phyloP scores from a whole-genome alignment of 1,284 basidiomycete genomes.

The Irpex lacteus region DNA sequence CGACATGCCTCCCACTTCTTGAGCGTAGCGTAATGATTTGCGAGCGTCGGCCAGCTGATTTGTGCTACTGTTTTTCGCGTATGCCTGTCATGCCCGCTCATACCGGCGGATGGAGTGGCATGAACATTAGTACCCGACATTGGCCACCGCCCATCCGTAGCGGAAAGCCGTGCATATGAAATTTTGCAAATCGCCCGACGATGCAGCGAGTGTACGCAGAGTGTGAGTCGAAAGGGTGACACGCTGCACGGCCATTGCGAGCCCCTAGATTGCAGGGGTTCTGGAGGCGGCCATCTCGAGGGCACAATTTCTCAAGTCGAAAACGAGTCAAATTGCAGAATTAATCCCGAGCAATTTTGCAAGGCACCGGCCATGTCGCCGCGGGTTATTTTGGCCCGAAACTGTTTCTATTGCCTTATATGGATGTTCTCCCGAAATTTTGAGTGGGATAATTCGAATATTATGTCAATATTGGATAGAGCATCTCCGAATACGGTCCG shows the following conservation, averaged over 20 bases:
- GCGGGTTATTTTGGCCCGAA: not conserved
- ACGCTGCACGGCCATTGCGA: too few species aligned
- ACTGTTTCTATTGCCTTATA: not conserved
- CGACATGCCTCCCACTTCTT: not conserved
- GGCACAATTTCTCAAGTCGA: not conserved
- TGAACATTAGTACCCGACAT: not conserved
- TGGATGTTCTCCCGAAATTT: constrained; percentile 11
- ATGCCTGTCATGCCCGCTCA: too few species aligned
- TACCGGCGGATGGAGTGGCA: not conserved
- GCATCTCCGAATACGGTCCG: constrained; percentile 16
- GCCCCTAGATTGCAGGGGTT: too few species aligned
- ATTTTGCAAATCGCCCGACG: not conserved
- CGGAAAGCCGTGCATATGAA: not conserved
- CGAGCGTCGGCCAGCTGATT: too few species aligned
- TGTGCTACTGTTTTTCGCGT: too few species aligned
- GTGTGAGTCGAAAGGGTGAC: too few species aligned
- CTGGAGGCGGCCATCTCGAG: too few species aligned
- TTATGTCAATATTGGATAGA: constrained; percentile 9
- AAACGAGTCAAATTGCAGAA: not conserved
- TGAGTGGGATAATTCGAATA: constrained; percentile 11
- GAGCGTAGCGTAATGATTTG: too few species aligned
- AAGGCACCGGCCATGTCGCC: constrained; percentile 1
- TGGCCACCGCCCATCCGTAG: not conserved
- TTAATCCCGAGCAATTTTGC: constrained; percentile 2
- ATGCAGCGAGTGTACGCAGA: not conserved